Evolutionary conservation across 1,284 basidiomycete genomes (phyloP).

Genomic region (Hemileccinum hortonii): DNA sequence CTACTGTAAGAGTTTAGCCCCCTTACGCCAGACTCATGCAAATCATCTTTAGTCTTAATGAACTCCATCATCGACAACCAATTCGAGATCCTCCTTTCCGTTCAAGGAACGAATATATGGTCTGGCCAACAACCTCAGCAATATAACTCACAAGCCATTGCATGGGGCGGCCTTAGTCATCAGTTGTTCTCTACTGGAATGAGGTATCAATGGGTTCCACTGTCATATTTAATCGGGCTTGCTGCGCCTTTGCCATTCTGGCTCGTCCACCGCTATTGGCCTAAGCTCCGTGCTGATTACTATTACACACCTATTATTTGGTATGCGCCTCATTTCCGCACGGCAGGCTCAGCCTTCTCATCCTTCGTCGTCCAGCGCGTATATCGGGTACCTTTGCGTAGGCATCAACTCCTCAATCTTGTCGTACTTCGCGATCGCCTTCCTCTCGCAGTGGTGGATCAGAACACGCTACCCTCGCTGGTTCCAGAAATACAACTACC

Average conservation of each 20-base stretch:
- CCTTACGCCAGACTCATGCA: background rate
- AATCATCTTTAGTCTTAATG: slow-evolving; percentile 44
- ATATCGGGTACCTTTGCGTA: slow-evolving; percentile 41
- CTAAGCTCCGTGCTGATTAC: slow-evolving; percentile 44
- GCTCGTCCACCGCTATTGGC: slow-evolving; percentile 46
- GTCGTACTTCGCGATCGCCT: slow-evolving; percentile 46
- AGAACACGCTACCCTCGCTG: slow-evolving; percentile 55
- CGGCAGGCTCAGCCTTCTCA: background rate
- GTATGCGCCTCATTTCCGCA: slow-evolving; percentile 19
- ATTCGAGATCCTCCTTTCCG: slow-evolving; percentile 46
- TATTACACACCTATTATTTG: slow-evolving; percentile 46
- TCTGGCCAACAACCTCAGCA: slow-evolving; percentile 56
- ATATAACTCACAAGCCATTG: slow-evolving; percentile 63
- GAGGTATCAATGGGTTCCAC: slow-evolving; percentile 58
- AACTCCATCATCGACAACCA: slow-evolving; percentile 58
- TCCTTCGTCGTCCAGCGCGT: slow-evolving; percentile 18
- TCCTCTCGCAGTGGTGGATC: slow-evolving; percentile 58
- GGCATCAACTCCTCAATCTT: slow-evolving; percentile 49
- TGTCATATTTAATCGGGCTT: slow-evolving; percentile 54
- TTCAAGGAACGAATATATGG: slow-evolving; percentile 60
- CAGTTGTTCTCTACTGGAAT: slow-evolving; percentile 52
- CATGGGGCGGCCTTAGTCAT: slow-evolving; percentile 64
- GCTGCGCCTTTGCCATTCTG: slow-evolving; percentile 56
- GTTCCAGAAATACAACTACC: slow-evolving; percentile 53
- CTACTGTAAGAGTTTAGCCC: slow-evolving; percentile 38